These are phyloP conservation scores for Lodderomyces oxycetoniae DNA, from an alignment of 1,139 yeast genomes.

Conservation along the genomic window DNA sequence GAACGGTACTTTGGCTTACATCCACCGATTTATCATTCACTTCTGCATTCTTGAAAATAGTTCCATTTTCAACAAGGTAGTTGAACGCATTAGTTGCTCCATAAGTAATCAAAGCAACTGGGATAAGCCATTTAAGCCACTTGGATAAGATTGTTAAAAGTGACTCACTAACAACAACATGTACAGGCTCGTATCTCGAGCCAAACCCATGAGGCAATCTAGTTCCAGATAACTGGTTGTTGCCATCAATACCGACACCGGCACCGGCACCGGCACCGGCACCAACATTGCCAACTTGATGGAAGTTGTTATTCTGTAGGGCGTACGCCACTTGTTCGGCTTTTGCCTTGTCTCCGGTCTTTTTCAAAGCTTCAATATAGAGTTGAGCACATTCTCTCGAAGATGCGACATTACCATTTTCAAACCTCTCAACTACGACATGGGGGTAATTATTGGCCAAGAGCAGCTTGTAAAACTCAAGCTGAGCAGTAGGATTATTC, in stretches of 20 bases:
- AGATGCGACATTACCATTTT: constrained; percentile 83
- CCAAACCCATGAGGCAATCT: constrained; percentile 40
- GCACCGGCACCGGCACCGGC: constrained; percentile 7
- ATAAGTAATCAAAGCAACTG: constrained; percentile 67
- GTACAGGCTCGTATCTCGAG: constrained; percentile 69
- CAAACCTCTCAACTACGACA: constrained; percentile 85
- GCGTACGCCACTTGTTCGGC: constrained; percentile 57
- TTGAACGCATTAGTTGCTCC: constrained; percentile 74
- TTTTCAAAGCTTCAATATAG: constrained; percentile 75
- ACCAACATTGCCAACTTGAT: constrained; percentile 7
- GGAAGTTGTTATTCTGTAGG: constrained; percentile 14
- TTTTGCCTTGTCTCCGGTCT: constrained; percentile 71
- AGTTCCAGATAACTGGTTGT: constrained; percentile 18
- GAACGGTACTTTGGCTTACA: constrained; percentile 80
- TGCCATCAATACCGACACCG: constrained; percentile 10
- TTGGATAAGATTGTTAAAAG: constrained; percentile 70
- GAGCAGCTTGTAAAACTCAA: constrained; percentile 71
- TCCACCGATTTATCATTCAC: constrained; percentile 76
- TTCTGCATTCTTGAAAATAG: constrained; percentile 73
- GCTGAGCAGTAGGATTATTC: constrained; percentile 65
- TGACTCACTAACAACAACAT: constrained; percentile 85
- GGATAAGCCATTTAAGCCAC: constrained; percentile 88
- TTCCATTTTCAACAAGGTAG: constrained; percentile 78
- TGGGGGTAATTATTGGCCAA: constrained; percentile 84
- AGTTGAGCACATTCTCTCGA: constrained; percentile 72